Evolutionary conservation across 106 monocot genomes (phyloP).

Genomic region (Acorus calamus): DNA sequence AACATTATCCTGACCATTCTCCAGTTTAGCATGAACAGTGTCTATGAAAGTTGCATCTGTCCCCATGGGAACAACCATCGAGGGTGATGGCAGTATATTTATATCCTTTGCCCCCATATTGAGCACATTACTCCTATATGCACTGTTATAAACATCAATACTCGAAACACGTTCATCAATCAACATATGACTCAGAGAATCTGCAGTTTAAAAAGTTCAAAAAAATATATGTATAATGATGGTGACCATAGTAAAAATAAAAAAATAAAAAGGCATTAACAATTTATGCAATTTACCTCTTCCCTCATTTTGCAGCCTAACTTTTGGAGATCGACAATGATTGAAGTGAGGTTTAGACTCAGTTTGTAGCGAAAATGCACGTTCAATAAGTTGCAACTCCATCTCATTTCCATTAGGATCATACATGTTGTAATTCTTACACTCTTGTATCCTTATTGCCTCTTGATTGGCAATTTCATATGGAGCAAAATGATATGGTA

Average conservation of each 20-base stretch:
- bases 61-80: constrained; percentile 1
- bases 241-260: not conserved
- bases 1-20: constrained; percentile 4
- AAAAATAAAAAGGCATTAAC: not conserved
- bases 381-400: constrained; percentile 1
- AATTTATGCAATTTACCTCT: not conserved
- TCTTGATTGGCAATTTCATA: not conserved
- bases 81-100: not conserved
- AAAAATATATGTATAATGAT: not conserved
- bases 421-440: constrained; percentile 1
- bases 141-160: not conserved
- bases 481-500: not conserved
- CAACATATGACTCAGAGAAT: constrained; percentile 1
- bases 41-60: constrained; percentile 1
- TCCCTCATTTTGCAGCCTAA: constrained; percentile 14
- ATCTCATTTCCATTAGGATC: not conserved
- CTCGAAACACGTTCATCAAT: not conserved
- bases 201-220: constrained; percentile 3
- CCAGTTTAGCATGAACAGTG: not conserved
- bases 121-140: not conserved
- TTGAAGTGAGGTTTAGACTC: constrained; percentile 5
- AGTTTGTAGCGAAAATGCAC: constrained; percentile 6
- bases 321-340: constrained; percentile 2
- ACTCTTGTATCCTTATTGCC: not conserved
- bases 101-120: not conserved